Evolutionary conservation across 2,329 filamentous ascomycete genomes (phyloP).

Genomic region (Aspergillus oerlinghausenensis): DNA sequence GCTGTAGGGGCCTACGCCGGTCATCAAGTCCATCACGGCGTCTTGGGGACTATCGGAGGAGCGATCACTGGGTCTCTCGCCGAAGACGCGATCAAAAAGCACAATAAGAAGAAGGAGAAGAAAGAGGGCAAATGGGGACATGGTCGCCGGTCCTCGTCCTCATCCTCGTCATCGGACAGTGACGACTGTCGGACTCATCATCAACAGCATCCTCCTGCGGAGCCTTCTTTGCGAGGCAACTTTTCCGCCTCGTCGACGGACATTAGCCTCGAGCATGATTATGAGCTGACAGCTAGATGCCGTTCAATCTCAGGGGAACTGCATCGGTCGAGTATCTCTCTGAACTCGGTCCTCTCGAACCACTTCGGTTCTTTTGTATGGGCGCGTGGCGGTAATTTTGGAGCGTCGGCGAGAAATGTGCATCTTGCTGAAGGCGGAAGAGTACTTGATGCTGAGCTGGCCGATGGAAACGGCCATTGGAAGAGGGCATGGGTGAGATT

Average conservation of each 20-base stretch:
- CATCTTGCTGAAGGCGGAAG: slow-evolving; percentile 27
- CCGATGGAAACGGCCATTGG: slow-evolving; percentile 31
- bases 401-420: slow-evolving; percentile 26
- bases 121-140: slow-evolving; percentile 7
- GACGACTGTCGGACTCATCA: neutral
- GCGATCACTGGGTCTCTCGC: slow-evolving; percentile 42
- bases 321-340: slow-evolving; percentile 28
- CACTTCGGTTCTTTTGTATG: slow-evolving; percentile 33
- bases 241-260: slow-evolving; percentile 31
- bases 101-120: slow-evolving; percentile 24
- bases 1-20: slow-evolving; percentile 42
- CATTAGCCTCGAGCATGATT: slow-evolving; percentile 31
- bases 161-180: neutral
- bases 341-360: slow-evolving; percentile 38
- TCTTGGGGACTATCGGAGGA: slow-evolving; percentile 44
- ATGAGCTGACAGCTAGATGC: slow-evolving; percentile 36
- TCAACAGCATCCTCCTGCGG: neutral
- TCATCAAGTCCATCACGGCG: slow-evolving; percentile 43
- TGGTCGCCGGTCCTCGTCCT: neutral
- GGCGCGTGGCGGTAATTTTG: slow-evolving; percentile 35
- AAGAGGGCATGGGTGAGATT: slow-evolving; percentile 26
- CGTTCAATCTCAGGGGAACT: slow-evolving; percentile 26
- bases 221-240: slow-evolving; percentile 25
- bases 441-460: slow-evolving; percentile 33
- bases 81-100: slow-evolving; percentile 42